Conservation (phyloP, 1,284 basidiomycete genomes). For the Sanghuangporus sanghuang region DNA sequence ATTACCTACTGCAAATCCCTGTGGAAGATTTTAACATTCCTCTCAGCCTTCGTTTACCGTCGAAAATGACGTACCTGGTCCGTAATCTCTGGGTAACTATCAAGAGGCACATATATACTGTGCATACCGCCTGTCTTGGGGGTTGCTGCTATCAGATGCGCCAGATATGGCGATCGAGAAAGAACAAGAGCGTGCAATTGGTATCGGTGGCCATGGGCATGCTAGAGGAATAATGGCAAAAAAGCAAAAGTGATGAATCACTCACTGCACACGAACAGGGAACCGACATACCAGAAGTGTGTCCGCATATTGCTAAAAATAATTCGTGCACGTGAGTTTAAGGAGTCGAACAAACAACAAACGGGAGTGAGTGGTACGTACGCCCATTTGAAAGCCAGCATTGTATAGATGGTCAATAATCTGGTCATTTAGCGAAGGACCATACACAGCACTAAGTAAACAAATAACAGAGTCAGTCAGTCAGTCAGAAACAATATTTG, state of each 20-base stretch:
- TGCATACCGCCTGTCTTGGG: constrained; percentile 56
- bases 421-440: constrained; percentile 56
- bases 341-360: constrained; percentile 16
- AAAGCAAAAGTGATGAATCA: background rate
- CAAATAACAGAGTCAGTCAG: background rate
- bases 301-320: constrained; percentile 68
- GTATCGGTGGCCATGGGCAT: constrained; percentile 70
- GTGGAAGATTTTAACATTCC: background rate
- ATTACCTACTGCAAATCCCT: constrained; percentile 72
- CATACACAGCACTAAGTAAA: background rate
- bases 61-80: constrained; percentile 57
- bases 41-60: background rate
- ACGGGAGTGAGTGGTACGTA: constrained; percentile 26
- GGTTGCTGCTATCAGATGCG: constrained; percentile 77
- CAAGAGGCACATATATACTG: constrained; percentile 67
- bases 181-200: constrained; percentile 78
- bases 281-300: constrained; percentile 58
- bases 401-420: constrained; percentile 73
- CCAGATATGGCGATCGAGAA: constrained; percentile 80
- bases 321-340: constrained; percentile 1
- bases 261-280: constrained; percentile 15
- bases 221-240: constrained; percentile 37
- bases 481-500: background rate
- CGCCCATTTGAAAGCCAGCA: constrained; percentile 73
- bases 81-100: constrained; percentile 75